phyloP scores from a whole-genome alignment of 2,329 filamentous ascomycete genomes.

The Verticillium isaacii region DNA sequence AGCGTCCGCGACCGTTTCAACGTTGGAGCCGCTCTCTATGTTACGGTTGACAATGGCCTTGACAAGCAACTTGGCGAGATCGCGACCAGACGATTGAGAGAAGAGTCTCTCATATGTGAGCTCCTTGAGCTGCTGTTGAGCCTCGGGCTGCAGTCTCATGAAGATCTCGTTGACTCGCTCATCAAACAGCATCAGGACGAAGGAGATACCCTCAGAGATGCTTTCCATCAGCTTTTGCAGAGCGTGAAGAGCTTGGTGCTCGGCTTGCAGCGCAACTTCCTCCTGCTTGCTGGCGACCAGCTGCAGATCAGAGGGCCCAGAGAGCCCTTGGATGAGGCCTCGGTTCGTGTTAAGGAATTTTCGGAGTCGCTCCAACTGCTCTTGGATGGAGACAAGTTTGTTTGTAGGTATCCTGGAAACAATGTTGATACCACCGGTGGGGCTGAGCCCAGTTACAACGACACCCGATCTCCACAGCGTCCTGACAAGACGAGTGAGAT shows the following conservation, averaged over 20 bases:
- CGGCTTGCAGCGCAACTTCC: constrained; percentile 85
- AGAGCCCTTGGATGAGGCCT: constrained; percentile 85
- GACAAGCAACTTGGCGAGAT: constrained; percentile 88
- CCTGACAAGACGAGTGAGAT: constrained; percentile 81
- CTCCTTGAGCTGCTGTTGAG: constrained; percentile 64
- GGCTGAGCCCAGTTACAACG: constrained; percentile 46
- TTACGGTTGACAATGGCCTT: constrained; percentile 98
- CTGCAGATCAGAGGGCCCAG: constrained; percentile 82
- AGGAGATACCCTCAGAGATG: constrained; percentile 94
- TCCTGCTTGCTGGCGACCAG: constrained; percentile 78
- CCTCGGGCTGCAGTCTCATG: constrained; percentile 64
- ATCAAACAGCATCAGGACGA: constrained; percentile 90
- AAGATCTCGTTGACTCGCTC: constrained; percentile 89
- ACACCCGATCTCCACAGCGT: constrained; percentile 83
- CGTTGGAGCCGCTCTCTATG: constrained; percentile 93
- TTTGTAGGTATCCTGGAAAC: constrained; percentile 58
- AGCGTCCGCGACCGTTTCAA: constrained; percentile 96
- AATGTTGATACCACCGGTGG: constrained; percentile 59
- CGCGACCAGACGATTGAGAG: constrained; percentile 71
- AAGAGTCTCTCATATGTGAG: constrained; percentile 89
- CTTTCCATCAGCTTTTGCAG: constrained; percentile 80
- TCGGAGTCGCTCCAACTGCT: constrained; percentile 71
- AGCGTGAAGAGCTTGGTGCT: constrained; percentile 87
- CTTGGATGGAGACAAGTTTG: constrained; percentile 75
- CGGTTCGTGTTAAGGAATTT: constrained; percentile 85